Evolutionary conservation across 1,139 yeast species (phyloP), one percentile per base, ranked within the genome.

Genomic region (Saccharomyces hybrid): DNA sequence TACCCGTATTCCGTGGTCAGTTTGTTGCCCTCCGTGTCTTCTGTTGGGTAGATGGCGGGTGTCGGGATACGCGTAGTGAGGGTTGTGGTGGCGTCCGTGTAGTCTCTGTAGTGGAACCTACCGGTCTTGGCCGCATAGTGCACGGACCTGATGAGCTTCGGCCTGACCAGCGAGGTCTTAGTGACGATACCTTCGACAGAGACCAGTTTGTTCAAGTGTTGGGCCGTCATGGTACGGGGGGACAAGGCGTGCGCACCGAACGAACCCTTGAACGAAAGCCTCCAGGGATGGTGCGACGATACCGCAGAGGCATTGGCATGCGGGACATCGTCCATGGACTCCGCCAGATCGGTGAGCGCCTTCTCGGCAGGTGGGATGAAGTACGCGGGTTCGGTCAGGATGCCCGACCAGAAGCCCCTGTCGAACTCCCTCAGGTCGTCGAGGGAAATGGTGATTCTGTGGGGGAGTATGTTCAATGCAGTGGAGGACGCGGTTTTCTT

Each of bases 121-220:
- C 86, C 85, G 1, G 96, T 88, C 52, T 80, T 80, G 57, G 90
- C 97, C 56, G 96, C 91, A 70, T 88, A 93, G 73, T 93, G 99
- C 38, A 95, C 97, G 1, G 97, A 89, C 63, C 96, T 80, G 50
- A 90, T 81, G 54, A 93, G 81, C 69, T 93, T 93, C 31, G 99
- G 99, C 58, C 98, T 81, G 49, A 93, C 96, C 58, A 93, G 76
- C 1, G 98, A 90, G 47, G 96, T 93, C 59, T 95, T 78, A 1
- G 99, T 93, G 16, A 93, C 97, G 64, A 93, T 93, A 55, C 99
- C 99, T 73, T 93, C 98, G 41, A 95, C 78, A 1, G 96, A 86
- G 41, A 93, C 83, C 79, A 93, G 76, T 65, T 85, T 85, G 51
- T 96, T 89, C 53, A 93, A 75, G 61, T 83, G 86, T 16, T 78